Evolutionary conservation across 1,284 basidiomycete genomes (phyloP).

Genomic region (Xerocomus tenax): DNA sequence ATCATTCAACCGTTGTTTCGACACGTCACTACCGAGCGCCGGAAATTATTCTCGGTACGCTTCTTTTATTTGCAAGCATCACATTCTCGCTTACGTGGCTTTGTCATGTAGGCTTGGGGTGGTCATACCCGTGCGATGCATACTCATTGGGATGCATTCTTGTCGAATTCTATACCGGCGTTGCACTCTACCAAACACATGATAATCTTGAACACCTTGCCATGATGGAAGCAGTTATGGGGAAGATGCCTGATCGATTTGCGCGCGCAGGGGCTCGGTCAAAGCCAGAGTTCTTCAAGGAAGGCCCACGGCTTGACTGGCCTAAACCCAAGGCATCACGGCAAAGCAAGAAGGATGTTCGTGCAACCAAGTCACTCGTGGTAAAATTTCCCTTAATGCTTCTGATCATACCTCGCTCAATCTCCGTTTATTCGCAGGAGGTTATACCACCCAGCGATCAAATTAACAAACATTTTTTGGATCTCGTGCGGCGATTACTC

Average conservation of each 20-base stretch:
- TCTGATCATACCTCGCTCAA: constrained; percentile 11
- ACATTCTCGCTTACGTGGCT: constrained; percentile 12
- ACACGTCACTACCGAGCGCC: constrained; percentile 98
- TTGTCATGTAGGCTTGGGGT: constrained; percentile 68
- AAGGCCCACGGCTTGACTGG: constrained; percentile 78
- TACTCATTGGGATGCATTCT: constrained; percentile 99
- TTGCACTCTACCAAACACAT: constrained; percentile 96
- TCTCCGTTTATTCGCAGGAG: constrained; percentile 43
- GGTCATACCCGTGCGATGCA: constrained; percentile 97
- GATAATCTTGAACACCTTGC: constrained; percentile 98
- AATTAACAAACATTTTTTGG: constrained; percentile 73
- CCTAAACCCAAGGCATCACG: constrained; percentile 81
- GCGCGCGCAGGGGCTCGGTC: constrained; percentile 60
- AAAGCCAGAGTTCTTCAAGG: constrained; percentile 91
- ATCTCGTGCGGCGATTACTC: constrained; percentile 80
- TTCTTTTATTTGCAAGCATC: background rate
- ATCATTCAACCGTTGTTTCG: constrained; percentile 95
- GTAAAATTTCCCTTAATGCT: constrained; percentile 37
- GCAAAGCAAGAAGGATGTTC: constrained; percentile 91
- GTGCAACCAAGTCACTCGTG: constrained; percentile 70
- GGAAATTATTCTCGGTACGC: constrained; percentile 92
- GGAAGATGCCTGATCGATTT: constrained; percentile 87
- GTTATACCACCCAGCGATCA: constrained; percentile 71
- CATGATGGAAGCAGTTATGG: constrained; percentile 99
- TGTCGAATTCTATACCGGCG: constrained; percentile 96